Evolutionary conservation across 2,329 filamentous ascomycete species (phyloP).

Genomic region (Fusarium illudens): DNA sequence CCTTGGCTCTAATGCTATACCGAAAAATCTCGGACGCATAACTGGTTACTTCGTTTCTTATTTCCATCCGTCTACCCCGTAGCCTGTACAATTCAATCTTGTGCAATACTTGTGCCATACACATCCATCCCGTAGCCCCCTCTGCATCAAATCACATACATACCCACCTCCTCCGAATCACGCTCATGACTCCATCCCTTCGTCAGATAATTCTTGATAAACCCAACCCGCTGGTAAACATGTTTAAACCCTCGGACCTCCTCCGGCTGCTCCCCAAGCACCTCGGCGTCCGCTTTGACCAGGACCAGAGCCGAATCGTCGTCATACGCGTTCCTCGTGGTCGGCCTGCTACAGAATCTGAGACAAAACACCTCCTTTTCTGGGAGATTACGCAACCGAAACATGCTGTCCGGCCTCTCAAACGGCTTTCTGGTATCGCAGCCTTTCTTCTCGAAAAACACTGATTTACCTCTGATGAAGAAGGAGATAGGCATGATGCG

Average conservation of each 20-base stretch:
- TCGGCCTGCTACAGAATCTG: slow-evolving; percentile 12
- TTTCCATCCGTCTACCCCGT: background rate
- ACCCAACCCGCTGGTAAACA: slow-evolving; percentile 33
- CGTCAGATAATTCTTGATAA: slow-evolving; percentile 25
- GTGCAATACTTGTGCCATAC: background rate
- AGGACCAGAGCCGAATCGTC: slow-evolving; percentile 33
- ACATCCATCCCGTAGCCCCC: background rate
- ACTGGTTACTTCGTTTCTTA: background rate
- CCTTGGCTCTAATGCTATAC: background rate
- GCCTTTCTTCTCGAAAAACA: slow-evolving; percentile 16
- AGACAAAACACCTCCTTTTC: slow-evolving; percentile 16
- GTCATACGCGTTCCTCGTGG: slow-evolving; percentile 17
- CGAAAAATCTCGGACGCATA: background rate
- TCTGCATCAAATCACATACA: slow-evolving; percentile 29
- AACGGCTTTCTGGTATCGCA: background rate
- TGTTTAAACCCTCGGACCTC: slow-evolving; percentile 17
- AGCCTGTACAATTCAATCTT: background rate
- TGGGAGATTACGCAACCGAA: slow-evolving; percentile 11
- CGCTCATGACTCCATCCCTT: slow-evolving; percentile 20
- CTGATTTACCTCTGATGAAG: background rate
- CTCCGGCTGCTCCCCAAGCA: slow-evolving; percentile 14
- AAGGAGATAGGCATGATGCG: slow-evolving; percentile 18
- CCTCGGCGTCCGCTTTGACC: slow-evolving; percentile 10
- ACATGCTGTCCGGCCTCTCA: slow-evolving; percentile 28
- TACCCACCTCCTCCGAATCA: slow-evolving; percentile 13